A percentile compares a stretch with the other conserved stretches of the same genome.
These are phyloP conservation scores for Juncus effusus DNA, from an alignment of 176 grass and related monocot genomes.

Conservation along the genomic window DNA sequence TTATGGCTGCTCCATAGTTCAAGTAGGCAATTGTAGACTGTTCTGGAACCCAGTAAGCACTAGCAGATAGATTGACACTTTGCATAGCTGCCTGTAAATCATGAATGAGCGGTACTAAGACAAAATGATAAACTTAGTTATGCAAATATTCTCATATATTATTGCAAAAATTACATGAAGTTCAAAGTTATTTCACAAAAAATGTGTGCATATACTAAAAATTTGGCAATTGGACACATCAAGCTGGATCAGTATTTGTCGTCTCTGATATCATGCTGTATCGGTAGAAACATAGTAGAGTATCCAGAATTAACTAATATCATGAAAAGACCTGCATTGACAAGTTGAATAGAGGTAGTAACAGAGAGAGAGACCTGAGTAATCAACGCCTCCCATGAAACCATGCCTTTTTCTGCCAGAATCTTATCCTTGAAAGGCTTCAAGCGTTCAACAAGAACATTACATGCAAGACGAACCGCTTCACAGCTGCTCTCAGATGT, in stretches of 20 bases:
- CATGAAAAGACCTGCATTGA: too few relatives aligned
- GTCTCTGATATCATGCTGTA: too few relatives aligned
- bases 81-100: conserved; percentile 39
- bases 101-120: neutral
- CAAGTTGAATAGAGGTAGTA: neutral
- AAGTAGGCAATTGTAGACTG: conserved; percentile 36
- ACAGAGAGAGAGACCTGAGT: conserved; percentile 35
- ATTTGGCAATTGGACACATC: neutral
- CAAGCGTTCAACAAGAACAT: conserved; percentile 46
- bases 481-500: conserved; percentile 78
- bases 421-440: conserved; percentile 61
- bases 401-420: conserved; percentile 32
- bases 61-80: conserved; percentile 54
- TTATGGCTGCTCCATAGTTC: conserved; percentile 62
- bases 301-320: too few relatives aligned
- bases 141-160: neutral
- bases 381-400: conserved; percentile 57
- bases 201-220: neutral
- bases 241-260: neutral
- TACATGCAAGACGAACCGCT: conserved; percentile 54
- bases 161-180: neutral
- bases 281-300: too few relatives aligned
- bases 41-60: conserved; percentile 50
- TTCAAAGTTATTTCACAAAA: neutral
- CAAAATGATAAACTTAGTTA: neutral